Evolutionary conservation across 2,329 filamentous ascomycete species (phyloP), one percentile per base, ranked within the genome.

Genomic region (Chrysosphaeria jannelii): DNA sequence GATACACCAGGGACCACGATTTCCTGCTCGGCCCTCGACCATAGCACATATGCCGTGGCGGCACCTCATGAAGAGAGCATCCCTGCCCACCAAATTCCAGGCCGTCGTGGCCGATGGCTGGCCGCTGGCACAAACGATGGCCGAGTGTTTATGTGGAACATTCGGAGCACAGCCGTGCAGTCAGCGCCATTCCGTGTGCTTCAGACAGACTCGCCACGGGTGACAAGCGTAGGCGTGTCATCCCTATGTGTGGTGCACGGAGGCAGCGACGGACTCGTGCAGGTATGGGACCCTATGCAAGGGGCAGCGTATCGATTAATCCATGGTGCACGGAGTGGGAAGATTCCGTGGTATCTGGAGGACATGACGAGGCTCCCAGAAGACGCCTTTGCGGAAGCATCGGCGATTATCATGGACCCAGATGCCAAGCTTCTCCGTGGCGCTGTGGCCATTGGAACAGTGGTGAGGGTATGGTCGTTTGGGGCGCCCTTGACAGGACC

Each of bases 211-310:
- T 93, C 81, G 0, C 78, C 81, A 0, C 60, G 76, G 37, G 65
- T 93, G 10, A 74, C 78, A 0, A 75, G 66, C 29, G 44, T 97
- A 10, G 85, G 70, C 5, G 42, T 90, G 22, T 76, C 78, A 2
- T 71, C 76, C 2, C 50, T 97, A 10, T 88, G 89, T 38, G 46
- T 97, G 10, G 71, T 93, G 5, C 75, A 90, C 39, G 85, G 85
- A 23, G 85, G 85, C 13, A 90, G 72, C 33, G 85, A 97, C 43
- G 81, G 85, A 1, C 57, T 93, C 3, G 81, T 90, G 4, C 85
- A 93, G 41, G 74, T 78, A 5, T 97, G 85, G 85, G 85, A 97
- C 46, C 74, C 72, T n/a, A 50, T 97, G 22, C 75, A 68, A 1
- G 44, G 55, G 10, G 63, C 68, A 11, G 75, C 85, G 0, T 57